Evolutionary conservation across 805 yeast species (phyloP), one percentile per base, ranked within the genome.

Genomic region (Debaryomyces tyrocola): DNA sequence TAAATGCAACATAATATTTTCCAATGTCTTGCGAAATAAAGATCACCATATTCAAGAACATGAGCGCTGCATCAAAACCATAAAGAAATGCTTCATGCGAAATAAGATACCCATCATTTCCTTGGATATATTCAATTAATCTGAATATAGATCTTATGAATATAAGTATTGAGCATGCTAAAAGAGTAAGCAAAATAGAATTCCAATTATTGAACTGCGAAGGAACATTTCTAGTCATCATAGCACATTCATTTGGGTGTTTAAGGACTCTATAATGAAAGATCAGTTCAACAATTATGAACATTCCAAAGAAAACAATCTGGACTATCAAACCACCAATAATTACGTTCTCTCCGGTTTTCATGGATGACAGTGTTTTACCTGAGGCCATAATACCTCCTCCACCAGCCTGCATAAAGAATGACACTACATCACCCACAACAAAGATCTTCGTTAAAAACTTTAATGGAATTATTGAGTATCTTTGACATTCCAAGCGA

Each of bases 321-420:
- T 67, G 72, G 8, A 69, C 51, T 40, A 55, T 52, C 20, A 69
- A 46, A 27, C 73, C 73, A n/a, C 49, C 65, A 12, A 62, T 48
- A 20, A 61, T 53, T 9, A 68, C 29, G 6, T 49, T 35, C 17
- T 49, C 40, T 18, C 69, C 72, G 37, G 50, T 17, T 0, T 45
- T 36, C 1, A 29, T 21, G n/a, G 35, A 29, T 24, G 31, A 17
- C n/a, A n/a, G n/a, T n/a, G n/a, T n/a, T n/a, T 15, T 24, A 14
- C 36, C 37, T 3, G 44, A 24, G 5, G 62, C 50, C 60, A 57
- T 68, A 34, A 65, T 24, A 2, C 70, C 70, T 38, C 66, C 72
- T 27, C 72, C 72, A 20, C 52, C 49, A 12, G 58, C 60, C 52
- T 66, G 70, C 37, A 65, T 33, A 4, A 61, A 43, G 40, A 66